Evolutionary conservation across 208 protist species (phyloP), one percentile per base, ranked within the genome.

Genomic region (Angomonas desouzai): DNA sequence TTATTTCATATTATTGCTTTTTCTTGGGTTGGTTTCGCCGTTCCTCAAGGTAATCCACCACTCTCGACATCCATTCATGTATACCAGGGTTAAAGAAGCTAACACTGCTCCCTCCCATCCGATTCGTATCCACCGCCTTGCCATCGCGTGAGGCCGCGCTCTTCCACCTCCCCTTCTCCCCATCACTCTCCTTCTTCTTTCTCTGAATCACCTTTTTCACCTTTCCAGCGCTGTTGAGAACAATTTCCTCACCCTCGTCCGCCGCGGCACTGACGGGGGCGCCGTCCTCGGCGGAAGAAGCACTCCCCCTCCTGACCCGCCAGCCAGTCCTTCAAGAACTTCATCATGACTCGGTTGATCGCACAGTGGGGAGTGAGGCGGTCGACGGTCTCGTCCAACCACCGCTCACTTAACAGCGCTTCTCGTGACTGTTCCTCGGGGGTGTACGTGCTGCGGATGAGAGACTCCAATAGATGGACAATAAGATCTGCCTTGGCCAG

Each of bases 41-140:
- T 10, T 70, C 47, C 22, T 65, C 58, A 40, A 83, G 62, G 55
- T 81, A 90, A 20, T 62, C 48, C 11, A 68, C 74, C 20, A 93
- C 55, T 23, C 81, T 77, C 7, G 64, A 29, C 78, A 91, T 86
- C 87, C 87, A 93, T 57, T 83, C 83, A 59, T 93, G 77, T 53
- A 93, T 25, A 3, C 79, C 82, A 34, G 81, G 72, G 36, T 85
- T 65, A 67, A 81, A 80, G 68, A 83, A 83, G 22, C 13, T 30
- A 22, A 45, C 22, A 45, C 34, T 45, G 36, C 55, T 60, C 1
- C 55, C 55, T 6, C 55, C 55, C 11, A 2, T 18, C 23, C 40
- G 25, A 7, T 27, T 43, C n/a, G 45, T 51, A 51, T 23, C 20
- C 18, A 4, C 20, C 20, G 20, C 9, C 10, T 23, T 51, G 45